phyloP scores from a whole-genome alignment of 1,284 basidiomycete genomes.

The Puccinia triticina region DNA sequence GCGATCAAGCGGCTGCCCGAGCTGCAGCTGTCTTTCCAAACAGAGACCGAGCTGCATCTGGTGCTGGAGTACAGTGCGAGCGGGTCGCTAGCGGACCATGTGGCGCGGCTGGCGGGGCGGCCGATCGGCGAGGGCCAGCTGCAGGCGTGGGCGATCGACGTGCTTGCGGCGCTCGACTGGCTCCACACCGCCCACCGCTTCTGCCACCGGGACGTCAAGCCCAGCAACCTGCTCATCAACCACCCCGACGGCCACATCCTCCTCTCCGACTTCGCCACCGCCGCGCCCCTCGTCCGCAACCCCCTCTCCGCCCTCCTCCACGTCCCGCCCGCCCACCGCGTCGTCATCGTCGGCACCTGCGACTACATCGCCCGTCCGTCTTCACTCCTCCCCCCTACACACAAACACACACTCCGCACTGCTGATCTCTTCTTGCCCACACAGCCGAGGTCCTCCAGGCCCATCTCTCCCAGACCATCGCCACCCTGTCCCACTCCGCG shows the following conservation, averaged over 20 bases:
- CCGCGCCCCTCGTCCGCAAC: conserved; percentile 67
- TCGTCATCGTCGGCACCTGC: conserved; percentile 59
- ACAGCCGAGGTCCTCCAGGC: conserved; percentile 79
- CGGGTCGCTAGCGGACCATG: conserved; percentile 67
- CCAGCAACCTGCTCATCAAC: conserved; percentile 83
- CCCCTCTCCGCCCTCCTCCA: background rate
- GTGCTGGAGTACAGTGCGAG: conserved; percentile 80
- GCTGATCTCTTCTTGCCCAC: conserved; percentile 5
- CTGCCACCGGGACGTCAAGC: conserved; percentile 78
- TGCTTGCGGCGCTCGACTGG: conserved; percentile 80
- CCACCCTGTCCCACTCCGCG: conserved; percentile 46
- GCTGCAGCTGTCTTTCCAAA: conserved; percentile 79
- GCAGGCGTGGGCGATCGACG: conserved; percentile 77
- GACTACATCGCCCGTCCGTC: conserved; percentile 55
- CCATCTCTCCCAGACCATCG: conserved; percentile 73
- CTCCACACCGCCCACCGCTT: conserved; percentile 76
- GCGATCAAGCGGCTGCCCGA: conserved; percentile 63
- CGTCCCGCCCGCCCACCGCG: conserved; percentile 60
- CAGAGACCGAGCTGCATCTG: conserved; percentile 71
- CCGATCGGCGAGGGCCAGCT: conserved; percentile 65
- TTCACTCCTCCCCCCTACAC: no score
- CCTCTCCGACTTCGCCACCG: conserved; percentile 87
- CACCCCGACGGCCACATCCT: conserved; percentile 67
- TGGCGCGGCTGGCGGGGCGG: conserved; percentile 63
- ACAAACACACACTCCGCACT: no score